Evolutionary conservation across 73 alveolate species (phyloP).

Genomic region (Breviolum minutum): DNA sequence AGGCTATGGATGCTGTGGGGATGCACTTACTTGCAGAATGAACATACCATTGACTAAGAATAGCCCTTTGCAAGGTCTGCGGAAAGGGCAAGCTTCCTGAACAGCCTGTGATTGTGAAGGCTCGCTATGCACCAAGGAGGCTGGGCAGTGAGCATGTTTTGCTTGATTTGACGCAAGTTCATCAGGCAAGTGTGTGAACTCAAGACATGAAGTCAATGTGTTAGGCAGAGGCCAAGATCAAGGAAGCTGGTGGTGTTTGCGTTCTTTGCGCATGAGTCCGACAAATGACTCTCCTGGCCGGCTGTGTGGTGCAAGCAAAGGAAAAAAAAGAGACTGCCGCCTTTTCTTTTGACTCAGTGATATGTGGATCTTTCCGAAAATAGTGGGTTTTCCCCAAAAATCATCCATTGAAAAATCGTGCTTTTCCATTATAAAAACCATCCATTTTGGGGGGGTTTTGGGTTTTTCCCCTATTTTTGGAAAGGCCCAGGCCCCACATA

Average conservation of each 20-base stretch:
- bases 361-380: background rate
- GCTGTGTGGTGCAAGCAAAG: slow-evolving; percentile 41
- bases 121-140: slow-evolving; percentile 94
- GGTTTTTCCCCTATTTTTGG: background rate
- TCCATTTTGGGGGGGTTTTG: background rate
- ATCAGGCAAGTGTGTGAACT: background rate
- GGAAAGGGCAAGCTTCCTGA: slow-evolving; percentile 90
- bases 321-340: background rate
- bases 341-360: background rate
- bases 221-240: slow-evolving; percentile 92
- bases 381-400: no score
- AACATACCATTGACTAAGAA: no score
- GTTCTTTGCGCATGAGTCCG: slow-evolving; percentile 56
- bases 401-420: no score
- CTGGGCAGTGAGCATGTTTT: background rate
- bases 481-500: no score
- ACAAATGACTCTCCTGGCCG: slow-evolving; percentile 36
- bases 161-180: background rate
- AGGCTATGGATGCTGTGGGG: background rate
- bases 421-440: no score
- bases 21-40: background rate
- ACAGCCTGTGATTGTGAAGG: slow-evolving; percentile 94
- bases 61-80: slow-evolving; percentile 29
- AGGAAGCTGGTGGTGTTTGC: slow-evolving; percentile 93
- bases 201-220: background rate